phyloP scores from a whole-genome alignment of 495 filamentous ascomycete species.

The Margaritispora aquatica region DNA sequence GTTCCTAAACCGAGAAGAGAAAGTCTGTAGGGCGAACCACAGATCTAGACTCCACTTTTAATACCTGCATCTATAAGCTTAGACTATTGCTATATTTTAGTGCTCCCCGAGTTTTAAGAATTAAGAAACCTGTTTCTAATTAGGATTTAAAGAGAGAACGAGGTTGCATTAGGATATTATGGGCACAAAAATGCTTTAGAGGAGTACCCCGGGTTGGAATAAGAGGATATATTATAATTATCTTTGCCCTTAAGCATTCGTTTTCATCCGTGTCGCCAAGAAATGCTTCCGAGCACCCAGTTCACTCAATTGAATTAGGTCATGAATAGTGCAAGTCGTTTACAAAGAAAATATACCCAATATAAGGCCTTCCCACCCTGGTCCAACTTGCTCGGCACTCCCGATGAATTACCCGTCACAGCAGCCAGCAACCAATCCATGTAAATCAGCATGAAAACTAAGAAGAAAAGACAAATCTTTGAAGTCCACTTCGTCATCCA shows the following conservation, averaged over 20 bases:
- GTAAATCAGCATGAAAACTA: neutral
- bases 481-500: neutral
- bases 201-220: neutral
- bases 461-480: neutral
- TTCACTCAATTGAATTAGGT: neutral
- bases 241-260: neutral
- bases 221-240: neutral
- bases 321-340: neutral
- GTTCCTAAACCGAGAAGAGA: too few relatives aligned
- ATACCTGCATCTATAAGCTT: too few relatives aligned
- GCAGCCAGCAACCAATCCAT: neutral
- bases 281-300: neutral
- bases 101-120: too few relatives aligned
- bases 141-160: neutral
- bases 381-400: neutral
- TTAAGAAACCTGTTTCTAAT: too few relatives aligned
- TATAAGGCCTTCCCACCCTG: neutral
- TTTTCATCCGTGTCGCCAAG: neutral
- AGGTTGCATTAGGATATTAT: neutral
- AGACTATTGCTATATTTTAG: too few relatives aligned
- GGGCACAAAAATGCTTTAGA: neutral
- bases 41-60: too few relatives aligned
- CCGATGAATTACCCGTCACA: neutral
- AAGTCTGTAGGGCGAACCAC: too few relatives aligned
- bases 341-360: neutral